Evolutionary conservation across 352 stramenopile species (phyloP).

Genomic region (Peronospora belbahrii): DNA sequence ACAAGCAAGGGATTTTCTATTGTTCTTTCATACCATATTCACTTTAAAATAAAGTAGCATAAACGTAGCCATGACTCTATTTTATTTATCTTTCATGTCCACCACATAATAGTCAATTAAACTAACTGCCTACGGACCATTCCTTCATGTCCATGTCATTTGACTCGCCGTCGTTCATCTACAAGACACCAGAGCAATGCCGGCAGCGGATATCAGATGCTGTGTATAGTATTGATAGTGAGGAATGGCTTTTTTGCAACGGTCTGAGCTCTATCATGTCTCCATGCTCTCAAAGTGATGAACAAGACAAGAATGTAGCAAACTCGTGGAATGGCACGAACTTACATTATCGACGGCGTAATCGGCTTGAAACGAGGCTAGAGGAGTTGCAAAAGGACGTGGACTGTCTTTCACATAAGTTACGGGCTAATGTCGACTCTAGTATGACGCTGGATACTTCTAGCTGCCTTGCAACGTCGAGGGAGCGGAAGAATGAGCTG

Average conservation of each 20-base stretch:
- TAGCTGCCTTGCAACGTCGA: slow-evolving; percentile 11
- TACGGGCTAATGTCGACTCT: slow-evolving; percentile 30
- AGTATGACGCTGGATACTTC: slow-evolving; percentile 33
- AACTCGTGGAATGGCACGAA: slow-evolving; percentile 22
- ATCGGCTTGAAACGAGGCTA: slow-evolving; percentile 54
- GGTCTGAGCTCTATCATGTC: too few species aligned
- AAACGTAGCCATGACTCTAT: too few species aligned
- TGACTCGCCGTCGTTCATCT: slow-evolving; percentile 14
- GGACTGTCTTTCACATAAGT: slow-evolving; percentile 59
- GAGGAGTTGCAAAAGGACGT: slow-evolving; percentile 73
- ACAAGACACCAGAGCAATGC: slow-evolving; percentile 18
- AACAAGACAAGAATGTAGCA: slow-evolving; percentile 15
- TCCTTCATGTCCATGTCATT: slow-evolving; percentile 2
- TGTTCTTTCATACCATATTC: too few species aligned
- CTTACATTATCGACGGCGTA: slow-evolving; percentile 40
- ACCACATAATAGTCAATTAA: too few species aligned
- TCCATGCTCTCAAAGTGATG: slow-evolving; percentile 12
- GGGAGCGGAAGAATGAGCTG: slow-evolving; percentile 2
- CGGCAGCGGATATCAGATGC: background rate
- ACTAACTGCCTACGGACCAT: too few species aligned
- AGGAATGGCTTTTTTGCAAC: slow-evolving; percentile 24
- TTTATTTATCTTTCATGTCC: background rate
- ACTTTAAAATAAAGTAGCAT: too few species aligned
- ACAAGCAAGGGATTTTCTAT: slow-evolving; percentile 58
- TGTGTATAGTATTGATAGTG: too few species aligned